Percentiles rank a stretch among this genome's conserved stretches.
These are phyloP conservation scores for Tylopilus sp. DNA, from an alignment of 768 basidiomycete species.

Conservation along the genomic window DNA sequence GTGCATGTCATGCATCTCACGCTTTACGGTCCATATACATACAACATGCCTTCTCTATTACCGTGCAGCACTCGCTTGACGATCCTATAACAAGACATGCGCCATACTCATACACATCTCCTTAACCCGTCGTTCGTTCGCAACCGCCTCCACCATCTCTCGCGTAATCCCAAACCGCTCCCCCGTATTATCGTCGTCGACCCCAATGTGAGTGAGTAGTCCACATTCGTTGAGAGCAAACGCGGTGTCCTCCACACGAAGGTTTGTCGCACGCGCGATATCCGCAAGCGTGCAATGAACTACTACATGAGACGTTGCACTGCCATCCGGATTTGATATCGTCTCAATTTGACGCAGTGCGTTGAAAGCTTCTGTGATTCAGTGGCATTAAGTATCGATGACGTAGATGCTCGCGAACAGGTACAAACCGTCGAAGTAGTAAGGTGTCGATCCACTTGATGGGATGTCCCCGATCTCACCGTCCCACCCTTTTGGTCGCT, in stretches of 20 bases:
- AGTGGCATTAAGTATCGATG: background rate
- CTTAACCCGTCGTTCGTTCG: constrained; percentile 68
- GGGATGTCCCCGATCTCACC: constrained; percentile 54
- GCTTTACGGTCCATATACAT: constrained; percentile 17
- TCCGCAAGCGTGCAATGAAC: constrained; percentile 71
- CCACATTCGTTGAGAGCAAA: constrained; percentile 90
- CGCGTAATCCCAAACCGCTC: constrained; percentile 56
- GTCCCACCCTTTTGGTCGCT: constrained; percentile 67
- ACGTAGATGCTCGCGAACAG: background rate
- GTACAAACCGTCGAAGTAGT: constrained; percentile 39
- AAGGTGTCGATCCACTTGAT: constrained; percentile 32
- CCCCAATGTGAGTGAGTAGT: constrained; percentile 50
- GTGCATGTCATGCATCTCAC: constrained; percentile 27
- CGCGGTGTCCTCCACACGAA: constrained; percentile 81
- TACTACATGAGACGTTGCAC: constrained; percentile 64
- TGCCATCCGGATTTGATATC: constrained; percentile 57
- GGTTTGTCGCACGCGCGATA: constrained; percentile 74
- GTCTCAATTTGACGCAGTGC: constrained; percentile 57
- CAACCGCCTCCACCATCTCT: constrained; percentile 67
- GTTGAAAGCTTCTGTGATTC: constrained; percentile 53
- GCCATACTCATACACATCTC: constrained; percentile 58
- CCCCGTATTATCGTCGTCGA: constrained; percentile 22
- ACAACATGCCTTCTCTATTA: constrained; percentile 18
- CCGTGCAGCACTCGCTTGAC: background rate
- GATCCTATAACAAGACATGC: constrained; percentile 47